Evolutionary conservation across 2,329 filamentous ascomycete genomes (phyloP), one percentile per base, ranked within the genome.

Genomic region (Zymoseptoria crescenta): DNA sequence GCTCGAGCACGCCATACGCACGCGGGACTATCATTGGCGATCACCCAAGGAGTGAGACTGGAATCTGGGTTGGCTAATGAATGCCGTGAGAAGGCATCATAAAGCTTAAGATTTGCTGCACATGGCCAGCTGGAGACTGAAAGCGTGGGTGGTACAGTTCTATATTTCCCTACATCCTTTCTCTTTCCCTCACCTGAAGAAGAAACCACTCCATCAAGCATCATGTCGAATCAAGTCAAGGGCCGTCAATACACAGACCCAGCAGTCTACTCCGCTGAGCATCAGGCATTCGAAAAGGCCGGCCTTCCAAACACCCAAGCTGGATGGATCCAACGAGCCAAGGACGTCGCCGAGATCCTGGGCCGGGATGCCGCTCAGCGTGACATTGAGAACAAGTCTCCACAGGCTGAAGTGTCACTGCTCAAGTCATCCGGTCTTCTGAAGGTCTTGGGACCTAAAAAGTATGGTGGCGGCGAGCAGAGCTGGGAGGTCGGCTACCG

Each of bases 401-500:
- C 81, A 1, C 70, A 70, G 1, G 79, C 79, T 0, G 81, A 83
- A 61, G 69, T 83, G 2, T 70, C 75, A 0, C 70, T 83, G 1
- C 72, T 83, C 9, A 83, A 83, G 64, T 73, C 78, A 49, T 73
- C 80, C 0, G 79, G 79, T 1, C 62, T 83, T 9, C 67, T 79
- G 8, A 82, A 81, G 60, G 61, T 81, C 2, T 72, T 83, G 0
- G 81, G 80, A 0, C 77, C 77, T 0, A 74, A 72, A 64, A 74
- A 76, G 58, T 81, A 79, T 62, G 81, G 81, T 13, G 81, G 81
- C 8, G 81, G 80, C 48, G 80, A 74, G 7, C 76, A 83, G 65
- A 68, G 72, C 1, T 83, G 81, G 81, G 75, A 75, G 29, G 76
- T 84, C 1, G 84, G 75, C 0, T 87, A 84, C 65, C 81, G 81